These are phyloP conservation scores for Westerdykella aurantiaca DNA, from an alignment of 2,329 filamentous ascomycete species.

Conservation along the genomic window DNA sequence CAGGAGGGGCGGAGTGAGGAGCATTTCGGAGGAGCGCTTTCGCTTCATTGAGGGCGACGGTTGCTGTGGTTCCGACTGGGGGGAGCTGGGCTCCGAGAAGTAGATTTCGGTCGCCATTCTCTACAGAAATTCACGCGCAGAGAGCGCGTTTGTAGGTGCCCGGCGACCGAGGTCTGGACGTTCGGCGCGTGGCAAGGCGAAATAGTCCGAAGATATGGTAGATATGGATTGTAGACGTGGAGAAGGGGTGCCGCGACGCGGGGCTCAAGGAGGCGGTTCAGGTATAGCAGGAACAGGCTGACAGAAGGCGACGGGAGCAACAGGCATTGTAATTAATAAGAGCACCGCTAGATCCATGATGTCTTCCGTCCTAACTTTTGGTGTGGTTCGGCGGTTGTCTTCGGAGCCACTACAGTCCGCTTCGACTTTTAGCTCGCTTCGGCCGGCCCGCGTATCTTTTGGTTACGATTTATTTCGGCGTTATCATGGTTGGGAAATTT, in stretches of 20 bases:
- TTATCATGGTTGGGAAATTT: too few species aligned
- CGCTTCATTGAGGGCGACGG: conserved; percentile 21
- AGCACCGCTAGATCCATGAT: neutral
- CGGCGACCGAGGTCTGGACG: neutral
- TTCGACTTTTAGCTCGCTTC: neutral
- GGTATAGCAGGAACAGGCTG: neutral
- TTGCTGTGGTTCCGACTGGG: neutral
- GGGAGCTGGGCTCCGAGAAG: neutral
- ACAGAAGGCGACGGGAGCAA: neutral
- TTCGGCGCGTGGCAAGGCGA: neutral
- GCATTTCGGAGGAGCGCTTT: conserved; percentile 26
- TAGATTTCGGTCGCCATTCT: neutral
- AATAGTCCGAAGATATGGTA: too few species aligned
- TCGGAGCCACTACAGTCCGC: too few species aligned
- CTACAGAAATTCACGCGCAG: neutral
- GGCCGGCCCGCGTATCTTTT: conserved; percentile 5
- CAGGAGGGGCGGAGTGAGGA: conserved; percentile 34
- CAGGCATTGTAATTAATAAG: neutral
- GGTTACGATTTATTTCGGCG: too few species aligned
- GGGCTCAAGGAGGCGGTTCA: neutral
- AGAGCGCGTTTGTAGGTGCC: neutral
- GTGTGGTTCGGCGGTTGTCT: too few species aligned
- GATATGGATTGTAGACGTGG: neutral
- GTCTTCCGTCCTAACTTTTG: too few species aligned
- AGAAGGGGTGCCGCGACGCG: neutral